A percentile compares a stretch with the other conserved stretches of the same genome.
Conservation (phyloP, 176 grass and related monocot genomes). For the Oryza rufipogon region DNA sequence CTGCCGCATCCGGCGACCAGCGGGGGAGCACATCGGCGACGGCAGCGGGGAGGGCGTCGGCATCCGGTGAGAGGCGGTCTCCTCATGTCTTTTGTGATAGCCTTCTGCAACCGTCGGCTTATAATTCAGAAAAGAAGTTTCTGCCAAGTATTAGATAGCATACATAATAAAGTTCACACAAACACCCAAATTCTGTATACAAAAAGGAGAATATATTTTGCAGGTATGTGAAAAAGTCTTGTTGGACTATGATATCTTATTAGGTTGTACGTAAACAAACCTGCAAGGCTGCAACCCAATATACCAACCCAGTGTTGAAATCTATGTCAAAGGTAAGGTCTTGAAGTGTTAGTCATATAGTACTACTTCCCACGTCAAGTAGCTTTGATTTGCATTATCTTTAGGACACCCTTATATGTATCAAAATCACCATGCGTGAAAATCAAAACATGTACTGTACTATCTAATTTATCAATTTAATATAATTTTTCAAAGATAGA, state of each 20-base stretch:
- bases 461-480: background rate
- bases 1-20: no score
- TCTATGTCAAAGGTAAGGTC: background rate
- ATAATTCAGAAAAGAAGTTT: constrained; percentile 23
- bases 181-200: background rate
- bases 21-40: no score
- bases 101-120: constrained; percentile 26
- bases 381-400: background rate
- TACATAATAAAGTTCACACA: constrained; percentile 22
- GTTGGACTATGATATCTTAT: constrained; percentile 9
- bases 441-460: background rate
- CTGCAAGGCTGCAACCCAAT: background rate
- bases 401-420: background rate
- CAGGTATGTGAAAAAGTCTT: constrained; percentile 17
- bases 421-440: background rate
- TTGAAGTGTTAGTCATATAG: background rate
- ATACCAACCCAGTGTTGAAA: background rate
- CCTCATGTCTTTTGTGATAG: constrained; percentile 20
- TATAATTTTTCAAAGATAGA: background rate
- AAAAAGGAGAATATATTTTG: constrained; percentile 12
- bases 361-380: background rate
- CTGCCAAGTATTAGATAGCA: constrained; percentile 28
- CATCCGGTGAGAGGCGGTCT: background rate
- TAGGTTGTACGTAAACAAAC: constrained; percentile 28
- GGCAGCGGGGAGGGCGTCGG: no score